Evolutionary conservation across 2,329 filamentous ascomycete genomes (phyloP), one percentile per base, ranked within the genome.

Genomic region (Sphaerulina vaccinii): DNA sequence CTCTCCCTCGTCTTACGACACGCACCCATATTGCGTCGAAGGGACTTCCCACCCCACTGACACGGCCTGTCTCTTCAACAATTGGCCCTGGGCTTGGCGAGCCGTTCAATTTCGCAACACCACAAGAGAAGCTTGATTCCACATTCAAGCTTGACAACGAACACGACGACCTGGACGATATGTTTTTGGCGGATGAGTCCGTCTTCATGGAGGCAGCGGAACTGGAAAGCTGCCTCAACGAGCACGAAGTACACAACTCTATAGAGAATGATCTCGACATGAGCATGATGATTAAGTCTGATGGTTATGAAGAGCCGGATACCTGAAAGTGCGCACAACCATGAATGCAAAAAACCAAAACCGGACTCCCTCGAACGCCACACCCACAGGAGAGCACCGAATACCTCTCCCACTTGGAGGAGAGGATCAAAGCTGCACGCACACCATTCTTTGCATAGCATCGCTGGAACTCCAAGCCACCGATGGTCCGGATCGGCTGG

Each of bases 31-130:
- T 49, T 15, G 45, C 45, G 45, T 19, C 35, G 45, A 49, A 49
- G 19, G 45, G 45, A 40, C 45, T 49, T 40, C 45, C 45, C 45
- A 49, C 45, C 38, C 45, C 45, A 49, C 37, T 49, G 45, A 49
- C 45, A 22, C 21, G 45, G 45, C 45, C 45, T 39, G 45, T 49
- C 45, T 49, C 45, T 49, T 49, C 45, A 49, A 49, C 45, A 21
- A 40, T 40, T 41, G 45, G 45, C 45, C 45, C 38, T n/a, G 36
- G 45, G 36, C 45, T 29, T 19, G 19, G 45, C 45, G 45, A 49
- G 45, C 45, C 45, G 45, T 40, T 49, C 45, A 49, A 49, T 49
- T 39, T 49, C 45, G 45, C 45, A 32, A 36, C 36, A 41, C 36
- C 40, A 29, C 36, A 32, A 24, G 45, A 40, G 27, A 33, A 18